Base-by-base conservation (phyloP, 2,329 filamentous ascomycete species). In the Penicillium sp. region DNA sequence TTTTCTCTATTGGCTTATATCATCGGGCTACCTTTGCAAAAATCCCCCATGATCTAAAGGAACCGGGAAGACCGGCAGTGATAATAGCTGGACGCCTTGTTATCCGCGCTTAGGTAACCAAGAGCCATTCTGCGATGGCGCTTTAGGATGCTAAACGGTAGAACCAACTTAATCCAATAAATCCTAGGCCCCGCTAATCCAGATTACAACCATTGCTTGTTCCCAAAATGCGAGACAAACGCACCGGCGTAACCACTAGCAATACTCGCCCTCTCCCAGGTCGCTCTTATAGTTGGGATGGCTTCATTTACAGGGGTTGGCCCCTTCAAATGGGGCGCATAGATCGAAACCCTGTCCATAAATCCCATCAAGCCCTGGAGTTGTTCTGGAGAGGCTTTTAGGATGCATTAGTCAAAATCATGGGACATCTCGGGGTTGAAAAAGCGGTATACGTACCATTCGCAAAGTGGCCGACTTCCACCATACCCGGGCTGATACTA, bases 401-500 rank as follows among this genome's bases (percentile, higher is more conserved):
- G 10, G 5, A 28, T 28, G n/a, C n/a, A n/a, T n/a, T n/a, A n/a
- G n/a, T n/a, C n/a, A n/a, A n/a, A n/a, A n/a, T n/a, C n/a, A n/a
- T n/a, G n/a, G n/a, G n/a, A n/a, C n/a, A n/a, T n/a, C n/a, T n/a
- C n/a, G n/a, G n/a, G n/a, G n/a, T n/a, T n/a, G n/a, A n/a, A n/a
- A n/a, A n/a, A n/a, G n/a, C 8, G 2, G n/a, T 19, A 19, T 18
- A 9, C 34, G 7, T 21, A 37, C 34, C 34, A 9, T 19, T 21
- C 34, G 34, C 34, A 18, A 14, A 10, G 34, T 37, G 24, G 10
- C 24, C 24, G 24, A 28, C 24, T 19, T 14, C 16, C 16, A 37
- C 34, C 7, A 18, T 19, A 19, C 83, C 83, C 0, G 83, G 83
- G 14, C 74, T 78, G 9, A 86, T 65, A 8, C 70, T 71, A 54